Conservation (phyloP, 371 early-diverging fungal genomes). For the Mortierella sp. region DNA sequence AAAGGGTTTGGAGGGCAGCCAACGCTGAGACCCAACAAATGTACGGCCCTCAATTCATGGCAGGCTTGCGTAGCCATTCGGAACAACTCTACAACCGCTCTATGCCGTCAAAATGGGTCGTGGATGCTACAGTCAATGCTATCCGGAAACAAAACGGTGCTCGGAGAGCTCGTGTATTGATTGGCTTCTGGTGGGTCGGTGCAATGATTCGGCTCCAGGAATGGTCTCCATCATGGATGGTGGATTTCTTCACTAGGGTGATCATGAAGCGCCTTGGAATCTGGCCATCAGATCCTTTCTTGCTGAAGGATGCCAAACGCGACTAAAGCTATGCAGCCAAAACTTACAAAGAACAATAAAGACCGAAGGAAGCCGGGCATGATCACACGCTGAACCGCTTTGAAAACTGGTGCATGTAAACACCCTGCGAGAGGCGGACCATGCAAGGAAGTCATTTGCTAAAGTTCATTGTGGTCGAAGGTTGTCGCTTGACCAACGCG, state of each 20-base stretch:
- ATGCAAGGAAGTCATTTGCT: no score
- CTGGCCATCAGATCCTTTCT: constrained; percentile 54
- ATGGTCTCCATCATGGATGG: constrained; percentile 48
- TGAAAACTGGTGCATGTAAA: no score
- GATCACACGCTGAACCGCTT: no score
- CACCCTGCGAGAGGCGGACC: no score
- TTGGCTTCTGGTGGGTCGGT: constrained; percentile 54
- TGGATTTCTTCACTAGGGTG: constrained; percentile 51
- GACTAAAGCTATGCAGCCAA: no score
- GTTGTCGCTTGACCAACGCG: no score
- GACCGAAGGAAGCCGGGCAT: no score
- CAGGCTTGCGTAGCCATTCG: constrained; percentile 20
- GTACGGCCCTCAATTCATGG: constrained; percentile 53
- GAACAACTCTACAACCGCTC: constrained; percentile 27
- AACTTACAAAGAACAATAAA: no score
- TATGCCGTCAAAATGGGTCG: constrained; percentile 56
- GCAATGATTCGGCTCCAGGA: constrained; percentile 42
- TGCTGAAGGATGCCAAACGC: constrained; percentile 31
- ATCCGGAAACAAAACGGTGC: constrained; percentile 44
- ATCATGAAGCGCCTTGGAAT: constrained; percentile 51
- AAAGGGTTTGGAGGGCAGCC: constrained; percentile 34
- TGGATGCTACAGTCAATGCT: constrained; percentile 40
- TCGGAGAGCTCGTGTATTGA: constrained; percentile 38
- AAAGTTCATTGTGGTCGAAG: no score
- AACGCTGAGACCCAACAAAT: constrained; percentile 33